Conservation (phyloP, 1,284 basidiomycete species). For the Leucoagaricus sp. region DNA sequence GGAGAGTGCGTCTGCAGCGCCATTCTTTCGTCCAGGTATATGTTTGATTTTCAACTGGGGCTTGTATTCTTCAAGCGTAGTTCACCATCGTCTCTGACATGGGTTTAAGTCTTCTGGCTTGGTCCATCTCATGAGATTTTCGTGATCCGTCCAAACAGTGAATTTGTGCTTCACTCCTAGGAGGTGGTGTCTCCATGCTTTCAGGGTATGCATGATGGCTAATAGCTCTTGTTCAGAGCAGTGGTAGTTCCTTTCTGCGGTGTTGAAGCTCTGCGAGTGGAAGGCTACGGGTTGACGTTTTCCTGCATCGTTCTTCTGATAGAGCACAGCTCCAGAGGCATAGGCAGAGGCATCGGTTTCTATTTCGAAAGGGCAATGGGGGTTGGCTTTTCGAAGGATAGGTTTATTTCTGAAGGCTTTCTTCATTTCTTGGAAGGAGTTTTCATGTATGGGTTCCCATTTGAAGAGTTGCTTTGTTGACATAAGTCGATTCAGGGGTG, state of each 20-base stretch:
- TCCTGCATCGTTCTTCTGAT: constrained; percentile 26
- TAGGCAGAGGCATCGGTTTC: constrained; percentile 31
- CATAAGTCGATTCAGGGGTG: constrained; percentile 1
- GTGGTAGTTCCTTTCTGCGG: constrained; percentile 42
- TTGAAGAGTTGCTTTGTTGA: constrained; percentile 2
- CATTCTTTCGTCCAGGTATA: too few species aligned
- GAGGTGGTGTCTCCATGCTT: constrained; percentile 41
- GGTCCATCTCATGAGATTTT: too few species aligned
- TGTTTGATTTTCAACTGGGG: too few species aligned
- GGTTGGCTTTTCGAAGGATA: constrained; percentile 23
- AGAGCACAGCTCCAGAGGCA: constrained; percentile 31
- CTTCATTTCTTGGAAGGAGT: constrained; percentile 22
- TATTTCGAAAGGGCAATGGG: constrained; percentile 23
- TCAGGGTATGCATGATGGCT: constrained; percentile 38
- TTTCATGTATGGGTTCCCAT: neutral
- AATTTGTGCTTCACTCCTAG: constrained; percentile 30
- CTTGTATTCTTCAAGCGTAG: too few species aligned
- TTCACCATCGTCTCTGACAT: too few species aligned
- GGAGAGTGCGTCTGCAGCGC: too few species aligned
- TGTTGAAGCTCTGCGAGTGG: constrained; percentile 29
- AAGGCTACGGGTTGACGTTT: constrained; percentile 31
- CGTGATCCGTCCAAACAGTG: constrained; percentile 41
- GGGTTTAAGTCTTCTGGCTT: too few species aligned
- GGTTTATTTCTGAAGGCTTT: constrained; percentile 20
- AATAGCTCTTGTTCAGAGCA: constrained; percentile 51